Percentiles rank a stretch among this genome's conserved stretches.
phyloP scores from a whole-genome alignment of 345 rosid genomes.

The Pistacia integerrima region DNA sequence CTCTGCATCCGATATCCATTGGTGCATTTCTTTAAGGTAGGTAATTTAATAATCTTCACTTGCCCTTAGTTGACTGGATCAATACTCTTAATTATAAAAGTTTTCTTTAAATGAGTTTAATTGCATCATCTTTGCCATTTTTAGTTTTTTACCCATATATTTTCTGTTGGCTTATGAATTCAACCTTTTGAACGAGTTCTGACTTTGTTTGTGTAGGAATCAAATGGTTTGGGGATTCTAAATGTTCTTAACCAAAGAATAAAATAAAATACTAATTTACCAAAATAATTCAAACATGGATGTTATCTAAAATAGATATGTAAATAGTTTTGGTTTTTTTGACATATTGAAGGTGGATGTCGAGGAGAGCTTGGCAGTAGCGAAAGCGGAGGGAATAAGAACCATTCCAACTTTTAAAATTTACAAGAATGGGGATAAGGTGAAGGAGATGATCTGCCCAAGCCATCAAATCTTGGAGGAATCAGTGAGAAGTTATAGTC shows the following conservation, averaged over 20 bases:
- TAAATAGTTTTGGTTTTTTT: background rate
- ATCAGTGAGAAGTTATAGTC: constrained; percentile 56
- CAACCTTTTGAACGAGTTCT: background rate
- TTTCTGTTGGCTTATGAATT: background rate
- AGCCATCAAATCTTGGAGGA: constrained; percentile 67
- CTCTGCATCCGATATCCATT: constrained; percentile 44
- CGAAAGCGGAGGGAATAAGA: constrained; percentile 65
- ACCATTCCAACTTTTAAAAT: constrained; percentile 78
- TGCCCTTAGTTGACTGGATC: background rate
- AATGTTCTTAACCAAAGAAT: background rate
- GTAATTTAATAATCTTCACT: background rate
- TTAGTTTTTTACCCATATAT: background rate
- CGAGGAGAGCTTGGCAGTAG: constrained; percentile 59
- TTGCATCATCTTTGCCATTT: background rate
- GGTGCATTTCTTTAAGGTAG: constrained; percentile 40
- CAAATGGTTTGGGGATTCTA: background rate
- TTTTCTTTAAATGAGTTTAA: background rate
- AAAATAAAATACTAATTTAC: background rate
- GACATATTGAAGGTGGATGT: constrained; percentile 57
- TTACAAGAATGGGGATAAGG: constrained; percentile 62
- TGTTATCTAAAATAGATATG: background rate
- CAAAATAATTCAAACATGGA: background rate
- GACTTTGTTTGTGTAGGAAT: background rate
- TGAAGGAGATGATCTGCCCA: constrained; percentile 82
- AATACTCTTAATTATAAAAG: background rate